These are phyloP conservation scores for Paramecium caudatum DNA, from an alignment of 73 alveolate species.

Conservation along the genomic window DNA sequence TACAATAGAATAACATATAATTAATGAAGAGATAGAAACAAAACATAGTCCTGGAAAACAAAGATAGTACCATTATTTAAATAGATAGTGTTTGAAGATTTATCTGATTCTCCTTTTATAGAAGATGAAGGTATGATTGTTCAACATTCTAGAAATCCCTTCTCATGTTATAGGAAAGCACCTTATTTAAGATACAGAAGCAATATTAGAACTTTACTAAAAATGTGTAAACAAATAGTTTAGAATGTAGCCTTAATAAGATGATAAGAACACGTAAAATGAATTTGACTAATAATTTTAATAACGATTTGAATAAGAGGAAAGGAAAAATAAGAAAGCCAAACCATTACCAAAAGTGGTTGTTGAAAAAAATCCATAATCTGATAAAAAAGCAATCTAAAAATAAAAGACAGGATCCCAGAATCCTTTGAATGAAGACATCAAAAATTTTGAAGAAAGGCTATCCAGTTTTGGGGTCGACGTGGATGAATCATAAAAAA, in stretches of 20 bases:
- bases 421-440: not conserved
- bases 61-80: slow-evolving; percentile 16
- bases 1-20: too few species aligned
- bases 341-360: not conserved
- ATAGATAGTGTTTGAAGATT: slow-evolving; percentile 23
- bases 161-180: not conserved
- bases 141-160: too few species aligned
- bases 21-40: too few species aligned
- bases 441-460: slow-evolving; percentile 39
- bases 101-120: not conserved
- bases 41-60: too few species aligned
- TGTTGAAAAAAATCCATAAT: not conserved
- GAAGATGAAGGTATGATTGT: too few species aligned
- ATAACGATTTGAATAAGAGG: not conserved
- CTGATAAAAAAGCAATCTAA: slow-evolving; percentile 13
- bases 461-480: not conserved
- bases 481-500: not conserved
- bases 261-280: not conserved
- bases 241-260: not conserved
- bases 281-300: not conserved
- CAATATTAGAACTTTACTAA: not conserved
- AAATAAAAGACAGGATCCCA: not conserved
- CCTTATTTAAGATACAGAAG: not conserved
- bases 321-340: not conserved
- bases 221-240: not conserved